These are phyloP conservation scores for Leptomonas pyrrhocoris DNA, from an alignment of 208 protist genomes.

Conservation along the genomic window DNA sequence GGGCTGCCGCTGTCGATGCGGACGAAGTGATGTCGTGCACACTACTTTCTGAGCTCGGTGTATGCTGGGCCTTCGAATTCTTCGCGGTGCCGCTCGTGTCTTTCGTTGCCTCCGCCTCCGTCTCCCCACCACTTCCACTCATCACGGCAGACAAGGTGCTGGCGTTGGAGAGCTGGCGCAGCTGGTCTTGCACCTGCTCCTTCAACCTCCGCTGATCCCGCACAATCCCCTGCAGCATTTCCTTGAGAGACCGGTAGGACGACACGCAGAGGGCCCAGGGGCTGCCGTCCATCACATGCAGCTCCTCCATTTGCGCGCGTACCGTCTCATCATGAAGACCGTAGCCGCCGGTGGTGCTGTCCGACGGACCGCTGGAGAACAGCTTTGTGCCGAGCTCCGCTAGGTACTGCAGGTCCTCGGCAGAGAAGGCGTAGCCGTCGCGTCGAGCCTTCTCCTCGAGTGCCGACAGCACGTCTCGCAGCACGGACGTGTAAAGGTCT, in stretches of 20 bases:
- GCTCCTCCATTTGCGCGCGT: conserved; percentile 80
- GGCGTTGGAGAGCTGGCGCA: conserved; percentile 35
- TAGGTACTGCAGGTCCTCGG: conserved; percentile 58
- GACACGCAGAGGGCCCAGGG: conserved; percentile 79
- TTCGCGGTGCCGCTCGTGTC: background rate
- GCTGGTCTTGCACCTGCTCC: conserved; percentile 61
- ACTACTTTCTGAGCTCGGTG: background rate
- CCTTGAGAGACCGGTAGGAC: conserved; percentile 77
- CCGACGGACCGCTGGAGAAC: conserved; percentile 44
- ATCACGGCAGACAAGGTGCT: conserved; percentile 31
- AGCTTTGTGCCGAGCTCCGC: conserved; percentile 69
- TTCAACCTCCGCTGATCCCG: conserved; percentile 67
- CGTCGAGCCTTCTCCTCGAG: conserved; percentile 73
- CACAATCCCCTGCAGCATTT: conserved; percentile 70
- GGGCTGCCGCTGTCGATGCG: background rate
- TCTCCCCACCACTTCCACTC: background rate
- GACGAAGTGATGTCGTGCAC: background rate
- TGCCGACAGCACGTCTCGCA: conserved; percentile 63
- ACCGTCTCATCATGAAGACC: conserved; percentile 50
- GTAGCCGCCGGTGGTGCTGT: conserved; percentile 26
- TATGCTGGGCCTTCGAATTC: background rate
- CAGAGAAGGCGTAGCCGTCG: conserved; percentile 52
- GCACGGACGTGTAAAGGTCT: conserved; percentile 70
- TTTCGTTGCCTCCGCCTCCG: background rate
- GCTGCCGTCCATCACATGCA: conserved; percentile 88